A percentile compares a stretch with the other conserved stretches of the same genome.
Evolutionary conservation across 805 yeast genomes (phyloP).

Genomic region (Barnettozyma wickerhamii): DNA sequence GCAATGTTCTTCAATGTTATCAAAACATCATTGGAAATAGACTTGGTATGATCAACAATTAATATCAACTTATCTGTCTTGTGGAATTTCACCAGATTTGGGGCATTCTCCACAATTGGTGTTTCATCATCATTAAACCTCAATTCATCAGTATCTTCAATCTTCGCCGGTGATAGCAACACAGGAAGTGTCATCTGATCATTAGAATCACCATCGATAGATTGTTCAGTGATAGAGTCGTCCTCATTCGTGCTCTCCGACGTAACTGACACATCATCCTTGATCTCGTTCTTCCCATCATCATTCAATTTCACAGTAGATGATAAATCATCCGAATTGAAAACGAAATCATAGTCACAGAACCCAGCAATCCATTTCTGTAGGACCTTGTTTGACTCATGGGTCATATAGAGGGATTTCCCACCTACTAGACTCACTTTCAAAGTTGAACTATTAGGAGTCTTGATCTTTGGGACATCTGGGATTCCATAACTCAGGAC

Average conservation of each 20-base stretch:
- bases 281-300: conserved; percentile 11
- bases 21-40: conserved; percentile 4
- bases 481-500: conserved; percentile 5
- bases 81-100: conserved; percentile 4
- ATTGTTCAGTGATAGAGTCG: not conserved
- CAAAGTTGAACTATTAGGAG: conserved; percentile 21
- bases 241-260: conserved; percentile 5
- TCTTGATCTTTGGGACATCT: conserved; percentile 12
- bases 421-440: conserved; percentile 17
- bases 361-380: conserved; percentile 40
- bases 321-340: conserved; percentile 27
- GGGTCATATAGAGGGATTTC: conserved; percentile 22
- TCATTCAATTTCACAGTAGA: conserved; percentile 26
- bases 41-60: conserved; percentile 16
- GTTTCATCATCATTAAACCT: no score
- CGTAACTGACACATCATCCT: no score
- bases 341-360: conserved; percentile 29
- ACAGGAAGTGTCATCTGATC: conserved; percentile 19
- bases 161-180: conserved; percentile 19
- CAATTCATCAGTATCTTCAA: conserved; percentile 8
- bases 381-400: conserved; percentile 27
- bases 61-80: conserved; percentile 15
- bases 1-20: conserved; percentile 20
- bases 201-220: not conserved
- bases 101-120: conserved; percentile 7